These are phyloP conservation scores for Alternaria solani DNA, from an alignment of 2,329 filamentous ascomycete genomes.

Conservation along the genomic window DNA sequence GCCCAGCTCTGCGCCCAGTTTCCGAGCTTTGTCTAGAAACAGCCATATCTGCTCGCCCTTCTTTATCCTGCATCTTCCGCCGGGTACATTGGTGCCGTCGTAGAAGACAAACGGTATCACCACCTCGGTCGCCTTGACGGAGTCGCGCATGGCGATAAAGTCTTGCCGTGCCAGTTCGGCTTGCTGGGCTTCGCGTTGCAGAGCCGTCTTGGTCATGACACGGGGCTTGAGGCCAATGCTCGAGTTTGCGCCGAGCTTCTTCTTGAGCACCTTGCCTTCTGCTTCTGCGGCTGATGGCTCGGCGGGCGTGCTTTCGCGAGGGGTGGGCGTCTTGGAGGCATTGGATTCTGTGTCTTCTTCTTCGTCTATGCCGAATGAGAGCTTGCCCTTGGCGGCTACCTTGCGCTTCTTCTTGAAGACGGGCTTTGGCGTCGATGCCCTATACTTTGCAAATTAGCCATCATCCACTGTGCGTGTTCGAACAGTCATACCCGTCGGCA, in stretches of 20 bases:
- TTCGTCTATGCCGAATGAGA: conserved; percentile 78
- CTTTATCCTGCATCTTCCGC: conserved; percentile 83
- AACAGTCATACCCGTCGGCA: conserved; percentile 64
- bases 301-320: conserved; percentile 50
- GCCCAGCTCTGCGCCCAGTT: conserved; percentile 83
- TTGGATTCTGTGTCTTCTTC: conserved; percentile 64
- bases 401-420: conserved; percentile 66
- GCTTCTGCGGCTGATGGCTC: conserved; percentile 47
- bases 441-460: conserved; percentile 66
- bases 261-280: conserved; percentile 50
- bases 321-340: conserved; percentile 47
- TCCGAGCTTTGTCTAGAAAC: conserved; percentile 89
- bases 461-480: neutral
- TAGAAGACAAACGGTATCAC: conserved; percentile 96
- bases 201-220: conserved; percentile 74
- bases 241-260: conserved; percentile 67
- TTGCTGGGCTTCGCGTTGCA: conserved; percentile 81
- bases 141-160: conserved; percentile 82
- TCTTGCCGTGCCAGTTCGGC: conserved; percentile 78
- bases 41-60: conserved; percentile 95
- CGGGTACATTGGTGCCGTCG: conserved; percentile 88
- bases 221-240: conserved; percentile 70
- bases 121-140: conserved; percentile 88
- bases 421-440: conserved; percentile 60
- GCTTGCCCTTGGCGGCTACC: conserved; percentile 63